Base-by-base conservation (phyloP, 306 rosid species). In the Sechiopsis laciniata region DNA sequence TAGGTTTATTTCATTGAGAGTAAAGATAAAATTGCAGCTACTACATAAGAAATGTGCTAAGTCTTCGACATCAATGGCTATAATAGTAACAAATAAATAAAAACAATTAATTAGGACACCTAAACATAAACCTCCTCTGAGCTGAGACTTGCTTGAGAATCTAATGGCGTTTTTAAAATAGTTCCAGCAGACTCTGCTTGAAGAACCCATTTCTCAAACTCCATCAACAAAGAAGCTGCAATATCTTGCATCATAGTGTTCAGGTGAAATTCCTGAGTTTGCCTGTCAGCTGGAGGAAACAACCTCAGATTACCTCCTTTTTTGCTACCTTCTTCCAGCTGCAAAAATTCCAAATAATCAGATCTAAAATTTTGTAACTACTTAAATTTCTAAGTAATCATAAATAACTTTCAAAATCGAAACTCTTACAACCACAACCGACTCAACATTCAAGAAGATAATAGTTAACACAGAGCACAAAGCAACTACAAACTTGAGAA, bases 101-200 rank as follows among this genome's bases (percentile, higher is more conserved):
- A 26, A 26, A 26, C 76, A 78, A 68, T 74, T 81, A 78, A 78
- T 81, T 82, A 85, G 89, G 90, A 94, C 92, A 91, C 99, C 99
- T 91, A 94, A 88, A 94, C 87, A 87, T 94, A 92, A 89, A 94
- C 97, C 99, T 94, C 97, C 97, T 94, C 99, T 89, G 99, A 94
- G 91, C 91, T 91, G 90, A 94, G 97, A 94, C 96, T 91, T 50
- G 99, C 96, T 87, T 94, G 99, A 76, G 97, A 94, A 87, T 94
- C 99, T 78, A 94, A 80, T 3, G 99, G 99, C 52, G 97, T 94
- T 89, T 94, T 94, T 74, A 94, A 91, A 77, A 91, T 86, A 76
- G 97, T 88, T 82, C 99, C 99, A 17, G 99, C 86, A 74, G 97
- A 88, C 82, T 94, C 99, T 0, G 95, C 97, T 81, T 91, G 85